Evolutionary conservation across 441 rosid genomes (phyloP).

Genomic region (Populus hybrid): DNA sequence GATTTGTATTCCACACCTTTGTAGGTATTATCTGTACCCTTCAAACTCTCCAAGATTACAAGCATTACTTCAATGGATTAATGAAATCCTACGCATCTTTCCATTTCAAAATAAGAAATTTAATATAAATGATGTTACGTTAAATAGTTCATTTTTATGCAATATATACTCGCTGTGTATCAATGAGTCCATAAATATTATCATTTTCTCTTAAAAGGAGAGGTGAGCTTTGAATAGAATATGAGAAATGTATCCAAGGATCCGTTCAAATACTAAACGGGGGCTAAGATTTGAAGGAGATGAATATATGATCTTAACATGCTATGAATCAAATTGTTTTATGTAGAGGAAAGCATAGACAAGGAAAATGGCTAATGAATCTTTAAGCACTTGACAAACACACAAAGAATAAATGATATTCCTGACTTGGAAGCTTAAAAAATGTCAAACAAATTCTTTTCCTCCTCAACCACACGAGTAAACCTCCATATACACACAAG

Average conservation of each 20-base stretch:
- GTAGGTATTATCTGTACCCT: neutral
- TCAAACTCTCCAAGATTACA: neutral
- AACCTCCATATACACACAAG: neutral
- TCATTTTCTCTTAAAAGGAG: too few relatives aligned
- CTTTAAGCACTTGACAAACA: neutral
- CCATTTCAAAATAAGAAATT: too few relatives aligned
- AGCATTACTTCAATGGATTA: neutral
- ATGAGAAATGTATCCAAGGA: too few relatives aligned
- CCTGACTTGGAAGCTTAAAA: neutral
- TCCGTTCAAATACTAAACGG: too few relatives aligned
- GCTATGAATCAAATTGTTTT: neutral
- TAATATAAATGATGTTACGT: too few relatives aligned
- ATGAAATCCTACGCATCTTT: too few relatives aligned
- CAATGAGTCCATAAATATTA: too few relatives aligned
- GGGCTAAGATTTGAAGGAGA: too few relatives aligned
- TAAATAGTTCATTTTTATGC: too few relatives aligned
- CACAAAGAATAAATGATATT: neutral
- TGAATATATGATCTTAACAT: too few relatives aligned
- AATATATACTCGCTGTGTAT: too few relatives aligned
- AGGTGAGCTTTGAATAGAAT: too few relatives aligned
- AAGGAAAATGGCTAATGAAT: neutral
- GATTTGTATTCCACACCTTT: neutral
- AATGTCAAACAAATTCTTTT: neutral
- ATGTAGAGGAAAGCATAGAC: neutral
- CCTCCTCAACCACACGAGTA: neutral